Conservation (phyloP, 176 grass and related monocot species). For the Chloris gayana region DNA sequence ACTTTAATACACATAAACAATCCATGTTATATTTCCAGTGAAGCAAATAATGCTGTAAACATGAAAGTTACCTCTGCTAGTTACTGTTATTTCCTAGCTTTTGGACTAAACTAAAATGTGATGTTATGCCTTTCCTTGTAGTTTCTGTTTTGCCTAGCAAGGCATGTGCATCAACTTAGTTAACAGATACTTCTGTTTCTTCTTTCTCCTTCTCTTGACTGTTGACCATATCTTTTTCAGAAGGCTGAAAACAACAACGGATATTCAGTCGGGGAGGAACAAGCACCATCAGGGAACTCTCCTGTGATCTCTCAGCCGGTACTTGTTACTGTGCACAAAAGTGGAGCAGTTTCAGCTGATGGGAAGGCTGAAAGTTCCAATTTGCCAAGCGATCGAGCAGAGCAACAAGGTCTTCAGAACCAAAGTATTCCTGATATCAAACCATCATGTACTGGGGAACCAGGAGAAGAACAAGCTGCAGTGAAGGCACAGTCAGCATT, state of each 20-base stretch:
- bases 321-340: slow-evolving; percentile 53
- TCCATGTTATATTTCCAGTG: background rate
- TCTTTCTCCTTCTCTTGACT: background rate
- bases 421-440: slow-evolving; percentile 38
- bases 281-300: slow-evolving; percentile 52
- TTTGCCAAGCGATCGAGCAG: slow-evolving; percentile 23
- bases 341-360: slow-evolving; percentile 34
- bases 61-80: background rate
- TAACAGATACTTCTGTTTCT: slow-evolving; percentile 2
- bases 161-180: too few relatives aligned
- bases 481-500: slow-evolving; percentile 89
- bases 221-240: slow-evolving; percentile 19
- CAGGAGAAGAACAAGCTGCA: slow-evolving; percentile 76
- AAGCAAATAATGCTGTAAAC: background rate
- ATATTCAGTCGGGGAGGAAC: slow-evolving; percentile 47
- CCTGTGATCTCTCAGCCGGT: slow-evolving; percentile 81
- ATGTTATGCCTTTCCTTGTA: background rate
- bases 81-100: background rate
- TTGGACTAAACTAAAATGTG: background rate
- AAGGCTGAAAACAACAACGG: slow-evolving; percentile 60
- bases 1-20: background rate
- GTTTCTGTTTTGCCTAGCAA: background rate
- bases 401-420: slow-evolving; percentile 41
- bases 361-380: slow-evolving; percentile 46
- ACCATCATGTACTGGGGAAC: slow-evolving; percentile 42